Base-by-base conservation (phyloP, 2,329 filamentous ascomycete genomes). In the Fusarium foetens region DNA sequence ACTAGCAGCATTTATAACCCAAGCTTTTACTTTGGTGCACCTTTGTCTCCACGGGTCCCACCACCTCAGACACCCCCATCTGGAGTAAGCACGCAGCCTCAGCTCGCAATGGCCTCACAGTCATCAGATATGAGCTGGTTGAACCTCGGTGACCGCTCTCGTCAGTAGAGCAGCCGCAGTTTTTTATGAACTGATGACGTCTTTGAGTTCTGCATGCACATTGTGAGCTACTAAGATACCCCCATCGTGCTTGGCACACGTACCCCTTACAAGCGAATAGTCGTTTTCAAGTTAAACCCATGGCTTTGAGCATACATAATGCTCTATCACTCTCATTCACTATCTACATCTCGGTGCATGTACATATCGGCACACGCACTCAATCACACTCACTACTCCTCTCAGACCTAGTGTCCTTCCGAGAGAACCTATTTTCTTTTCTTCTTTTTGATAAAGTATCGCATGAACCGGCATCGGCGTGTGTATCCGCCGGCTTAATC, bases 121-220 rank as follows among this genome's bases (percentile, higher is more conserved):
- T 86, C 87, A 17, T 87, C 86, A 55, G 93, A 94, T 79, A 93
- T 94, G 91, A 93, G 91, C 81, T 95, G 93, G 93, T 82, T 95
- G 71, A 94, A 94, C 77, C 85, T 94, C 23, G 90, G 90, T 51
- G 87, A 87, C 41, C 78, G 80, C 41, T 71, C 76, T 45, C 78
- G 76, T 66, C 66, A 74, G 57, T 80, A 67, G 70, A 68, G 57
- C 59, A 60, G 57, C 53, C 60, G 45, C 57, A 68, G 49, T 64
- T 62, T 66, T 66, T 67, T 43, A 71, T 62, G 64, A 75, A 64
- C 58, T 66, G 60, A 76, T 65, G 70, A 73, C 51, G 57, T 66
- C 63, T 48, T 66, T 66, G 49, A 62, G 54, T 65, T 43, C 55
- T 60, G 55, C 63, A 65, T 70, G 43, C 36, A 57, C 58, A 27